Conservation (phyloP, 2,329 filamentous ascomycete species). For the Colletotrichum musicola region DNA sequence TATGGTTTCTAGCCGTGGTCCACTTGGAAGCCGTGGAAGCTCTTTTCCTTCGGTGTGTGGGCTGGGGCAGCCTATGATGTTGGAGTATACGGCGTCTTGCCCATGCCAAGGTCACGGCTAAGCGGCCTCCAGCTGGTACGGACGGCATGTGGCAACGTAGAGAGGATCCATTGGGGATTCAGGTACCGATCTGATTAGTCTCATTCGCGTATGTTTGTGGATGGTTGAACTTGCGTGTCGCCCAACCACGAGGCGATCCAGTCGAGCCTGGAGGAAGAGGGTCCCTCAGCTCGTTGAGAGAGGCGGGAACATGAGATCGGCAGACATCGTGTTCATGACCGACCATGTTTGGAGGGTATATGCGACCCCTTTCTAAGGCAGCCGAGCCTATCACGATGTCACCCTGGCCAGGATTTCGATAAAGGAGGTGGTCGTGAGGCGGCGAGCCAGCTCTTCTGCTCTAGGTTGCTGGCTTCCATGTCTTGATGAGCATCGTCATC, state of each 20-base stretch:
- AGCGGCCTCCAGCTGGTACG: conserved; percentile 6
- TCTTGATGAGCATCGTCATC: conserved; percentile 28
- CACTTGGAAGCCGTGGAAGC: conserved; percentile 1
- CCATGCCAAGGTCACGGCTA: conserved; percentile 25
- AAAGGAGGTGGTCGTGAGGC: not conserved
- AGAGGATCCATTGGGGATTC: conserved; percentile 23
- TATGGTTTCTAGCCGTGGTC: not conserved
- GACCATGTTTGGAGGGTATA: conserved; percentile 14
- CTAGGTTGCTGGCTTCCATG: not conserved
- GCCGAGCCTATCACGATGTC: conserved; percentile 31
- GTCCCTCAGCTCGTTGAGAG: not conserved
- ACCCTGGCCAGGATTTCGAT: conserved; percentile 11
- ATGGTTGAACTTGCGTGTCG: not conserved
- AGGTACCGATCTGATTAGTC: conserved; percentile 35
- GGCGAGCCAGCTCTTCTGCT: conserved; percentile 3
- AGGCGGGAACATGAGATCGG: conserved; percentile 23
- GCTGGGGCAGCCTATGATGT: conserved; percentile 9
- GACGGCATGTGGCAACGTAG: conserved; percentile 17
- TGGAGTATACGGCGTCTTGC: too few species aligned
- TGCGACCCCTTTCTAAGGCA: conserved; percentile 17
- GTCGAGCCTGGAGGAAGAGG: not conserved
- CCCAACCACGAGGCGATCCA: not conserved
- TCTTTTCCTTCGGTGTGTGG: not conserved
- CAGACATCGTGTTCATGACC: conserved; percentile 29
- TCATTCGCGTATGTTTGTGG: not conserved